Base-by-base conservation (phyloP, 2,329 filamentous ascomycete genomes). In the Penicillium sp. region DNA sequence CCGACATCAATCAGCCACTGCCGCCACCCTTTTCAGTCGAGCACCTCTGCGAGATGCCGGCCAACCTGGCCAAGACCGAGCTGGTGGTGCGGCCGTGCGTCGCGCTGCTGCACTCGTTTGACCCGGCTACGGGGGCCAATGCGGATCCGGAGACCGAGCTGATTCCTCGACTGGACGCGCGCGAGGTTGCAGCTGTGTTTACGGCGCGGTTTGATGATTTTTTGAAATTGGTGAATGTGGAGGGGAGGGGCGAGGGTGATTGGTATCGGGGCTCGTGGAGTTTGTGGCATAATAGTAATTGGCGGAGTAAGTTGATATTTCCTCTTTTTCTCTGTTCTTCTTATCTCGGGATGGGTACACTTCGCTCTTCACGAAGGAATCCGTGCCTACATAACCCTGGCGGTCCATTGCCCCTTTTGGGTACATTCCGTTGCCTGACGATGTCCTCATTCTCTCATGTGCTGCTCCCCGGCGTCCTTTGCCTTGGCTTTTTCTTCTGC, bases 141-240 rank as follows among this genome's bases (percentile, higher is more conserved):
- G 81, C 79, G 1, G 81, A 83, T 54, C 87, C 86, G 2, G 90
- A 90, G 70, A 87, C 89, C 66, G 85, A 82, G 60, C 84, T 93
- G 76, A 91, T 91, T 60, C 93, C 94, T 0, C 84, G 87, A 40
- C 82, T 97, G 11, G 91, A 97, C 76, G 90, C 92, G 1, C 89
- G 90, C 65, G 94, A 98, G 77, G 94, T 98, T 2, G 93, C 92
- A 2, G 93, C 92, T 46, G 92, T 98, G 36, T 98, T 98, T 78
- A 94, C 91, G 5, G 93, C 90, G 5, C 90, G 91, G 0, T 92
- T 98, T 67, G 86, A 89, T 73, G 90, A 92, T 73, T 97, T 98
- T 73, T 78, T 98, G 54, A 81, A 79, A 49, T 74, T 79, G 35
- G 89, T 91, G 73, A 82, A 90, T 62, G 4, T 1, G 7, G 36